Evolutionary conservation across 2,329 filamentous ascomycete genomes (phyloP), one percentile per base, ranked within the genome.

Genomic region (Chalaropsis thielavioides): DNA sequence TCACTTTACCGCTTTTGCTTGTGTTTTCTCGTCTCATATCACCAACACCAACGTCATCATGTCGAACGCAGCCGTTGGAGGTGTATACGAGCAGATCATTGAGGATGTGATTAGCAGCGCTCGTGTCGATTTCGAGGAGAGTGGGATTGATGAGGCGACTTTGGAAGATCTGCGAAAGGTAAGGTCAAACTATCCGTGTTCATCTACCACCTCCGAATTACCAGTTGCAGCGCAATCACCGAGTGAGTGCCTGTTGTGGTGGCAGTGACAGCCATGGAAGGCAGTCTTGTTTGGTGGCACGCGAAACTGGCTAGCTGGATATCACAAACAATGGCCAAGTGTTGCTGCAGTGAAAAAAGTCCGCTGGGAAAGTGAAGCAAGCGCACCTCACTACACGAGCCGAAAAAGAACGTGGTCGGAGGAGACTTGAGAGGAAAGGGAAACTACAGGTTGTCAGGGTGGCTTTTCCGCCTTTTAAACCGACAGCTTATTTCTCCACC

Each of bases 121-220:
- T 72, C 84, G 89, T 72, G 89, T 92, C 72, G 94, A 97, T 76
- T 97, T 99, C 74, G 94, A 99, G 75, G 94, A 99, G 77, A 90
- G 88, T 71, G 94, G 94, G 71, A 88, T 97, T 69, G 90, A 95
- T 71, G 88, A 92, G 74, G 80, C 83, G 70, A 92, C 92, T 62
- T 79, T 99, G 72, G 85, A 92, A 70, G 90, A 96, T 75, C 80
- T 99, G 80, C 87, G 86, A 76, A 82, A 87, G 84, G 92, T 97
- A 80, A 82, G 89, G 79, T 38, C 27, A 38, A 35, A 38, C 54
- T 58, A 58, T 31, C 24, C 10, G 24, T 38, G 17, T 19, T 58
- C 51, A 31, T n/a, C 54, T 7, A 19, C 31, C 17, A 38, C 54
- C 54, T 35, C 31, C n/a, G 27, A n/a, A 7, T 58, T 38, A 27